Evolutionary conservation across 2,329 filamentous ascomycete species (phyloP).

Genomic region (Penicillium olsonii): DNA sequence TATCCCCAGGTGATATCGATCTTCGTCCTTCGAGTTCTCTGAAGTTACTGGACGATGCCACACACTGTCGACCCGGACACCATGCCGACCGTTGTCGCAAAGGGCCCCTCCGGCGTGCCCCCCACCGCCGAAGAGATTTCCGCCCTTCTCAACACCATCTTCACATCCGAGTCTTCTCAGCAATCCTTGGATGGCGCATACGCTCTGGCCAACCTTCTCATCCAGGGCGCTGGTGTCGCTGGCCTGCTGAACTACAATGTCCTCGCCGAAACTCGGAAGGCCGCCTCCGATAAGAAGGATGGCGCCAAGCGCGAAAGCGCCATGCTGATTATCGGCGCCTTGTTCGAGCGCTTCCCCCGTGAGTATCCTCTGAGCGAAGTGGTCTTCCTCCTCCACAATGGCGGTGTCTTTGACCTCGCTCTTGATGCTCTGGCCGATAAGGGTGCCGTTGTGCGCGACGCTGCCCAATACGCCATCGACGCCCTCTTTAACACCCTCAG

Average conservation of each 20-base stretch:
- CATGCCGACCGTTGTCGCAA: conserved; percentile 52
- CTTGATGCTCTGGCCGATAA: conserved; percentile 91
- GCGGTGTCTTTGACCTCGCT: conserved; percentile 68
- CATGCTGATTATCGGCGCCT: conserved; percentile 89
- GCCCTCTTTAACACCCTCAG: conserved; percentile 78
- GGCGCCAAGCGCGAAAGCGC: conserved; percentile 81
- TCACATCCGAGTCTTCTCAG: conserved; percentile 68
- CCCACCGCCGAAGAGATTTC: conserved; percentile 68
- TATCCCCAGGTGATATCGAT: conserved; percentile 13
- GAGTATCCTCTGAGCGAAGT: conserved; percentile 78
- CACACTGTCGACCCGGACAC: conserved; percentile 45
- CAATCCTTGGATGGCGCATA: conserved; percentile 70
- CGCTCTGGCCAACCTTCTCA: conserved; percentile 62
- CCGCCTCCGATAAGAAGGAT: conserved; percentile 91
- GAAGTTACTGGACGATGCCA: conserved; percentile 44
- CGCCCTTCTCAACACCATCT: conserved; percentile 66
- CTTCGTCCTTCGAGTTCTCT: conserved; percentile 8
- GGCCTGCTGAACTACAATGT: conserved; percentile 64
- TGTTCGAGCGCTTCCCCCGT: conserved; percentile 85
- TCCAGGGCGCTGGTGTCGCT: conserved; percentile 65
- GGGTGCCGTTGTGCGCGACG: conserved; percentile 81
- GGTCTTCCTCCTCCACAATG: conserved; percentile 78
- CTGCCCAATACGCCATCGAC: conserved; percentile 91
- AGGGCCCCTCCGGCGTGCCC: conserved; percentile 49
- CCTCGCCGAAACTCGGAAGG: conserved; percentile 68